Evolutionary conservation across 2,329 filamentous ascomycete species (phyloP).

Genomic region (Harringtonia aguacate): DNA sequence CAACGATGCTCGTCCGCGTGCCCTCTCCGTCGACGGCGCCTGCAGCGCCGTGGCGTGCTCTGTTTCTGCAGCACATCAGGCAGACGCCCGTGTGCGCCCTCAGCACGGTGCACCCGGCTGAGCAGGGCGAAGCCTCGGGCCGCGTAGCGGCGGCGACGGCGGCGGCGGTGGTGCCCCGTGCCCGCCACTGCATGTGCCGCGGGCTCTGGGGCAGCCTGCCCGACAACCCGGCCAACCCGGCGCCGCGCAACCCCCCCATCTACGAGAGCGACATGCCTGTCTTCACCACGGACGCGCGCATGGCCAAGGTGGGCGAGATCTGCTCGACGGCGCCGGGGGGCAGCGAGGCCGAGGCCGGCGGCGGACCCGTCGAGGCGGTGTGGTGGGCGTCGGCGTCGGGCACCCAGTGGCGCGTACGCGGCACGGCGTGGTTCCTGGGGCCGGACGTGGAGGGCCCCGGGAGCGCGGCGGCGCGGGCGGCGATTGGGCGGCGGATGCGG

Average conservation of each 20-base stretch:
- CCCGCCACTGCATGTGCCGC: slow-evolving; percentile 73
- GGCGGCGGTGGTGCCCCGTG: slow-evolving; percentile 39
- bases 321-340: too few species aligned
- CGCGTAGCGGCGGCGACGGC: slow-evolving; percentile 8
- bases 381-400: slow-evolving; percentile 65
- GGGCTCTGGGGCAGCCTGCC: slow-evolving; percentile 72
- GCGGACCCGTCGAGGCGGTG: slow-evolving; percentile 63
- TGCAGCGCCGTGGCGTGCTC: slow-evolving; percentile 41
- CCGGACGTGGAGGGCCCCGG: slow-evolving; percentile 43
- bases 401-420: slow-evolving; percentile 79
- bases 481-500: slow-evolving; percentile 46
- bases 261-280: slow-evolving; percentile 71
- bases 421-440: slow-evolving; percentile 64
- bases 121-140: background rate
- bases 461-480: slow-evolving; percentile 60
- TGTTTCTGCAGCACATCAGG: slow-evolving; percentile 39
- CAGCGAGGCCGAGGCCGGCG: slow-evolving; percentile 40
- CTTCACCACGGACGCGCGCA: slow-evolving; percentile 80
- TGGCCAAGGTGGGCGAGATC: slow-evolving; percentile 72
- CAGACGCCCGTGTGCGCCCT: slow-evolving; percentile 39
- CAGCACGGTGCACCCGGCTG: slow-evolving; percentile 32
- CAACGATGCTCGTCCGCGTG: slow-evolving; percentile 8
- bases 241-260: slow-evolving; percentile 54
- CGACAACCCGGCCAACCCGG: slow-evolving; percentile 60
- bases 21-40: background rate